These are phyloP conservation scores for Monascus purpureus DNA, from an alignment of 495 filamentous ascomycete species.

Conservation along the genomic window DNA sequence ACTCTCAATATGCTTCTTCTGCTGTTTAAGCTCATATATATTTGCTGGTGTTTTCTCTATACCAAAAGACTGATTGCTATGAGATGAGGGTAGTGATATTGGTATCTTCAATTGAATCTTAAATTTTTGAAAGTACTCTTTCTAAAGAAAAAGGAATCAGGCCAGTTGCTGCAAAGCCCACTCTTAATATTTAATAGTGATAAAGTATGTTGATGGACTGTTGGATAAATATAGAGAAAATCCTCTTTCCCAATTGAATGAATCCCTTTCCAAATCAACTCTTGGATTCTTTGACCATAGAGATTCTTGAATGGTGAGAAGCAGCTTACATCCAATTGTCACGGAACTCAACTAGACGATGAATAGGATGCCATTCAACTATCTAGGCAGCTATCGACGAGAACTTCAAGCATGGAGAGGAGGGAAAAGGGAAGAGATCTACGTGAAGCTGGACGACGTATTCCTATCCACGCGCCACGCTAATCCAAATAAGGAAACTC, in stretches of 20 bases:
- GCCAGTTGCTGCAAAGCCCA: background rate
- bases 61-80: background rate
- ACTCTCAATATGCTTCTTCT: background rate
- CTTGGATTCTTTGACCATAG: background rate
- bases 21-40: background rate
- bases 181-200: background rate
- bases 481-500: no score
- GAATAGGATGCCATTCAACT: no score
- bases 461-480: no score
- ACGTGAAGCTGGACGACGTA: no score
- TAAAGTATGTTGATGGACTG: background rate
- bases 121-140: background rate
- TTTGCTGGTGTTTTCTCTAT: background rate
- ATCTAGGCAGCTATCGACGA: no score
- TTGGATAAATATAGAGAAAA: background rate
- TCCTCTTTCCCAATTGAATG: background rate
- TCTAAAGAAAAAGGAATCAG: background rate
- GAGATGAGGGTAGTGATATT: background rate
- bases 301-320: no score
- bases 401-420: no score
- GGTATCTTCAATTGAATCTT: background rate
- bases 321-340: no score
- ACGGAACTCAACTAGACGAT: no score
- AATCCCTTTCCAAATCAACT: background rate
- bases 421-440: no score